Evolutionary conservation across 2,329 filamentous ascomycete genomes (phyloP).

Genomic region (Anisogramma anomala): DNA sequence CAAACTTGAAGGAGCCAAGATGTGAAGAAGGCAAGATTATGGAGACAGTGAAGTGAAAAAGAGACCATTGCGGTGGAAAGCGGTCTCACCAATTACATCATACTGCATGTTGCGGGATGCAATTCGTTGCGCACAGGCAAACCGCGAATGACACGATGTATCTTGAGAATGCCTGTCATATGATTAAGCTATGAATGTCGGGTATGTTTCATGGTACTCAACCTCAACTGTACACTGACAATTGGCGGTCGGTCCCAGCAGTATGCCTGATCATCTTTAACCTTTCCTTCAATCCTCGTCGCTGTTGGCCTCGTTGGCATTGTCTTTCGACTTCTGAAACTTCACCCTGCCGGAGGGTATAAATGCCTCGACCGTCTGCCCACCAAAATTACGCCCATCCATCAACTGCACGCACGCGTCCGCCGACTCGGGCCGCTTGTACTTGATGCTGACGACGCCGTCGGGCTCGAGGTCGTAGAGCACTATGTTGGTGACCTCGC

Average conservation of each 20-base stretch:
- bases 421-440: conserved; percentile 59
- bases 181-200: no score
- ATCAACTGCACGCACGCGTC: conserved; percentile 61
- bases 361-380: conserved; percentile 58
- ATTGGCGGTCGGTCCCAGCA: no score
- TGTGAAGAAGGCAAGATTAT: conserved; percentile 3
- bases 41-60: background rate
- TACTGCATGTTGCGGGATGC: background rate
- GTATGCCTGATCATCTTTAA: conserved; percentile 5
- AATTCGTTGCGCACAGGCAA: background rate
- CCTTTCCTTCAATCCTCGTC: conserved; percentile 19
- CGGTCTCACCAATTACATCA: background rate
- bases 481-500: conserved; percentile 80
- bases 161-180: no score
- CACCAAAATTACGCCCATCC: conserved; percentile 70
- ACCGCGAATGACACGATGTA: background rate
- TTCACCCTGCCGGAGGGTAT: conserved; percentile 60
- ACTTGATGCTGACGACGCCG: conserved; percentile 77
- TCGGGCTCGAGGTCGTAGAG: conserved; percentile 78
- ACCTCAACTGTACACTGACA: no score
- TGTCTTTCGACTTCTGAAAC: conserved; percentile 57
- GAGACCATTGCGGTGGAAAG: no score
- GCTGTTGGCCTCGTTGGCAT: conserved; percentile 38
- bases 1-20: conserved; percentile 1
- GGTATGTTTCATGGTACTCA: no score